A percentile compares a stretch with the other conserved stretches of the same genome.
These are phyloP conservation scores for Aspergillus bridgeri DNA, from an alignment of 495 filamentous ascomycete species.

Conservation along the genomic window DNA sequence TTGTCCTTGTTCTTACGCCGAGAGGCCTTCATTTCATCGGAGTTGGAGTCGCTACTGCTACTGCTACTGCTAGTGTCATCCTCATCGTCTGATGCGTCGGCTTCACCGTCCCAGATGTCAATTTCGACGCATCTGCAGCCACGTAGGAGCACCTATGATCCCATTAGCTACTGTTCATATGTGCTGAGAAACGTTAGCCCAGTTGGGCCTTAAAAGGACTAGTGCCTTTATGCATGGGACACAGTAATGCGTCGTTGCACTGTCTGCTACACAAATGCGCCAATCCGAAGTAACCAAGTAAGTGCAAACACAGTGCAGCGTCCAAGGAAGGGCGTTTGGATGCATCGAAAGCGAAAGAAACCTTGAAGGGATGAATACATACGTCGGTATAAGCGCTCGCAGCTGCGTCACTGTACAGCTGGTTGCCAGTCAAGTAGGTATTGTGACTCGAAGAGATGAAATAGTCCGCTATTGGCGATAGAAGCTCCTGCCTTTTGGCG, in stretches of 20 bases:
- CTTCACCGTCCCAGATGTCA: constrained; percentile 88
- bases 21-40: constrained; percentile 3
- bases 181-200: background rate
- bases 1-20: constrained; percentile 18
- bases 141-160: constrained; percentile 57
- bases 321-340: background rate
- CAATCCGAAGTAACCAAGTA: constrained; percentile 5
- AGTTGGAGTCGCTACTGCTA: constrained; percentile 16
- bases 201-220: background rate
- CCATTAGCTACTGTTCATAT: background rate
- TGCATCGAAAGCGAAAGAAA: background rate
- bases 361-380: constrained; percentile 21
- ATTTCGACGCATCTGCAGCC: constrained; percentile 95
- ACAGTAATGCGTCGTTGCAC: constrained; percentile 3
- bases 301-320: background rate
- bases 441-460: constrained; percentile 93
- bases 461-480: constrained; percentile 76
- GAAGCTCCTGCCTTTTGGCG: constrained; percentile 45
- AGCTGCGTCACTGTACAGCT: constrained; percentile 79
- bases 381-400: constrained; percentile 81
- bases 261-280: background rate
- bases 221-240: background rate
- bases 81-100: constrained; percentile 26
- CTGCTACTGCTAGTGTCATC: constrained; percentile 20
- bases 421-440: constrained; percentile 90